A percentile compares a stretch with the other conserved stretches of the same genome.
Evolutionary conservation across 2,329 filamentous ascomycete genomes (phyloP).

Genomic region (Epichloe elymi): DNA sequence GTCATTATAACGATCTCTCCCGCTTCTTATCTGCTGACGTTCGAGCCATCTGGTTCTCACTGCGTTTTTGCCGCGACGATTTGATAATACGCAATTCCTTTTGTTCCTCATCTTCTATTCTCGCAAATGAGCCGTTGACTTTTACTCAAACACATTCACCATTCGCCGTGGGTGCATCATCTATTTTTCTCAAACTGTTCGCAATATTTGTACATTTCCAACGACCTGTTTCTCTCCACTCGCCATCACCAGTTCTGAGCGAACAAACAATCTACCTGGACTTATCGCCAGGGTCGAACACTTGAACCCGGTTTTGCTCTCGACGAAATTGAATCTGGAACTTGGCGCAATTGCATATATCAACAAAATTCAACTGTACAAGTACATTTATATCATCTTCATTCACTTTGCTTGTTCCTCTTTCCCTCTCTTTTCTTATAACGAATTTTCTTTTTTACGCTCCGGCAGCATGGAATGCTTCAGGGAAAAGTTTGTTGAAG

Average conservation of each 20-base stretch:
- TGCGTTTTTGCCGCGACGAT: constrained; percentile 18
- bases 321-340: neutral
- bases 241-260: neutral
- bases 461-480: constrained; percentile 60
- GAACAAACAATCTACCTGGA: neutral
- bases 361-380: constrained; percentile 15
- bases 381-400: constrained; percentile 11
- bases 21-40: constrained; percentile 18
- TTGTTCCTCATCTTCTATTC: constrained; percentile 20
- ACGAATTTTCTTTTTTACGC: constrained; percentile 7
- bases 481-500: constrained; percentile 66
- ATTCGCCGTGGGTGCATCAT: constrained; percentile 7
- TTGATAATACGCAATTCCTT: constrained; percentile 23
- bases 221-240: constrained; percentile 3
- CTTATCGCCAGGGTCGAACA: neutral
- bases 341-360: constrained; percentile 7
- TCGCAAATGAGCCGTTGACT: constrained; percentile 31
- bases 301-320: neutral
- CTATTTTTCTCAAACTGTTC: constrained; percentile 11
- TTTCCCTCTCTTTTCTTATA: constrained; percentile 6
- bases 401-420: constrained; percentile 6
- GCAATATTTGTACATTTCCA: constrained; percentile 22
- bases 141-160: constrained; percentile 16
- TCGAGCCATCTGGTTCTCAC: constrained; percentile 17
- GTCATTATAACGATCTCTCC: constrained; percentile 30